These are phyloP conservation scores for Kurtzmaniella quercitrusa DNA, from an alignment of 1,139 yeast genomes.

Conservation along the genomic window DNA sequence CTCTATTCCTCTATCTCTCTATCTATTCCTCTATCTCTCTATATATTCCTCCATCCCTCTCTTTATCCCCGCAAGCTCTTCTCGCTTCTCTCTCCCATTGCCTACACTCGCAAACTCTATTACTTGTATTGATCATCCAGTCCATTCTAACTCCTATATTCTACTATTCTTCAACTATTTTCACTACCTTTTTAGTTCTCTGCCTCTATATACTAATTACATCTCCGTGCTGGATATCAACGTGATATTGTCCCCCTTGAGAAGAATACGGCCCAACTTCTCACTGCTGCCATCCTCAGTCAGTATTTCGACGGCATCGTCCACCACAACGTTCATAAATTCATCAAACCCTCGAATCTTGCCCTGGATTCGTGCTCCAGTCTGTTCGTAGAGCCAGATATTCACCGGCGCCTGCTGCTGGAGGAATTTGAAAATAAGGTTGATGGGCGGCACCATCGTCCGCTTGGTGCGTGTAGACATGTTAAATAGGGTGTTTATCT, in stretches of 20 bases:
- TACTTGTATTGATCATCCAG: too few relatives aligned
- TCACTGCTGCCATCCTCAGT: slow-evolving; percentile 37
- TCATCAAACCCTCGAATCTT: slow-evolving; percentile 91
- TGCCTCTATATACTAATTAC: slow-evolving; percentile 10
- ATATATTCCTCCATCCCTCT: too few relatives aligned
- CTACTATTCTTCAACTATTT: too few relatives aligned
- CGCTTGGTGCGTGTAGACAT: slow-evolving; percentile 16
- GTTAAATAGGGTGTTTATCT: background rate
- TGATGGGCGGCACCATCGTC: slow-evolving; percentile 81
- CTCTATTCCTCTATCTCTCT: too few relatives aligned
- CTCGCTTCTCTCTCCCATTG: too few relatives aligned
- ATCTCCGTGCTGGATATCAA: slow-evolving; percentile 59
- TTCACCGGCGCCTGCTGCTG: slow-evolving; percentile 79
- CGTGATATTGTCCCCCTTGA: slow-evolving; percentile 94
- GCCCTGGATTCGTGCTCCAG: slow-evolving; percentile 75
- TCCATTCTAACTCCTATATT: too few relatives aligned
- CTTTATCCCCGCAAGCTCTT: too few relatives aligned
- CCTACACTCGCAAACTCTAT: too few relatives aligned
- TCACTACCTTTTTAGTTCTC: background rate
- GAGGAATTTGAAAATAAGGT: slow-evolving; percentile 78
- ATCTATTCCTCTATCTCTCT: too few relatives aligned
- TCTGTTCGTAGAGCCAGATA: slow-evolving; percentile 88
- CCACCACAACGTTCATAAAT: slow-evolving; percentile 94
- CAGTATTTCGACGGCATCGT: slow-evolving; percentile 74
- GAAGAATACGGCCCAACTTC: slow-evolving; percentile 52